Conservation (phyloP, 495 filamentous ascomycete genomes). For the Neurospora hispaniola region DNA sequence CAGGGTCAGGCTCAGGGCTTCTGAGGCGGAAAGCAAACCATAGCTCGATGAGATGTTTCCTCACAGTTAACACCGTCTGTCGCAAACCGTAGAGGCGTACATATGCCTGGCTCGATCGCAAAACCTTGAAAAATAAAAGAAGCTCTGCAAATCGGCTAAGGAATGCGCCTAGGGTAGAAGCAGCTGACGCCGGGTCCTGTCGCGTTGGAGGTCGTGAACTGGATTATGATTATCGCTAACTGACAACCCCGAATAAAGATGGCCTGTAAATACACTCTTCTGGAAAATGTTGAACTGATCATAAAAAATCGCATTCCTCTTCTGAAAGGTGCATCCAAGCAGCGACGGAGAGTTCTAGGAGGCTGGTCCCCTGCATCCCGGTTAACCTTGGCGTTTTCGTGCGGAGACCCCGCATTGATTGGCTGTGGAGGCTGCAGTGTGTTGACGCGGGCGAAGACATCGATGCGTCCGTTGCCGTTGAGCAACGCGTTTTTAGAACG, state of each 20-base stretch:
- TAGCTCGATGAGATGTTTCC: background rate
- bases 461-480: background rate
- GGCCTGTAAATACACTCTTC: background rate
- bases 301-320: background rate
- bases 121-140: background rate
- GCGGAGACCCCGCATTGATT: background rate
- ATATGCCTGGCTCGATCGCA: background rate
- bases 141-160: background rate
- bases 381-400: background rate
- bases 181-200: background rate
- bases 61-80: background rate
- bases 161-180: background rate
- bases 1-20: background rate
- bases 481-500: background rate
- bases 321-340: background rate
- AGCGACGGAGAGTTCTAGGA: background rate
- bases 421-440: background rate
- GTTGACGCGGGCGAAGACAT: background rate
- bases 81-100: background rate
- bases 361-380: background rate
- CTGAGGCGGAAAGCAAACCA: background rate
- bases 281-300: background rate
- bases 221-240: background rate
- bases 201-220: background rate
- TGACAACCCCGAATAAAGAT: background rate